Evolutionary conservation across 2,329 filamentous ascomycete genomes (phyloP), one percentile per base, ranked within the genome.

Genomic region (Botrytis medusae): DNA sequence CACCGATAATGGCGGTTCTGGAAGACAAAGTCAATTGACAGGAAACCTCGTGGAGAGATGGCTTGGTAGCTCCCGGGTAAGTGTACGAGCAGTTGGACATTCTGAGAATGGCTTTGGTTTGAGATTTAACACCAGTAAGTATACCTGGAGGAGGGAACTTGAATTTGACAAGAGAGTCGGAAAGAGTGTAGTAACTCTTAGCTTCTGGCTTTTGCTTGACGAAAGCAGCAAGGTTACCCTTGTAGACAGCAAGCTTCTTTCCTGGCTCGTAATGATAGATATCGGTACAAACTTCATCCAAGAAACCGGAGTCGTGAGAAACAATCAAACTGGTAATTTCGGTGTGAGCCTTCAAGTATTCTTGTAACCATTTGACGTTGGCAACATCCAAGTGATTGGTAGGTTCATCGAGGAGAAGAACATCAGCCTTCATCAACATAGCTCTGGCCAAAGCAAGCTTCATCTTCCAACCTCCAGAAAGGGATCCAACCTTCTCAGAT

Each of bases 401-500:
- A 83, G 96, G 96, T 89, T 99, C 96, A 88, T 99, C 96, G 73
- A 99, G 90, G 69, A 99, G 87, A 74, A 99, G 88, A 69, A 99
- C 95, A 82, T 99, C 96, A n/a, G 96, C 95, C 81, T 91, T 93
- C 87, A 96, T 93, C 80, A 99, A 88, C 95, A 99, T 98, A 76
- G 96, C 96, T 80, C 96, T 90, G 70, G 96, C 96, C 83, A 99
- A 85, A 77, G 96, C 96, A 75, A 99, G 86, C 90, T 99, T 99
- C 96, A 99, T 99, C 89, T 98, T 98, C 96, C 96, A 99, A 82
- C 96, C 96, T 84, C 96, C 96, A 61, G 96, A 98, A 51, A 99
- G 85, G 32, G 95, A 98, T 78, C 96, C 96, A 74, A 99, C 96
- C 79, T 92, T 93, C 82, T 98, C 90, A 9, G 91, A 88, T 83